Percentiles rank a stretch among this genome's conserved stretches.
phyloP scores from a whole-genome alignment of 805 yeast species.

The Aciculoconidium aculeatum region DNA sequence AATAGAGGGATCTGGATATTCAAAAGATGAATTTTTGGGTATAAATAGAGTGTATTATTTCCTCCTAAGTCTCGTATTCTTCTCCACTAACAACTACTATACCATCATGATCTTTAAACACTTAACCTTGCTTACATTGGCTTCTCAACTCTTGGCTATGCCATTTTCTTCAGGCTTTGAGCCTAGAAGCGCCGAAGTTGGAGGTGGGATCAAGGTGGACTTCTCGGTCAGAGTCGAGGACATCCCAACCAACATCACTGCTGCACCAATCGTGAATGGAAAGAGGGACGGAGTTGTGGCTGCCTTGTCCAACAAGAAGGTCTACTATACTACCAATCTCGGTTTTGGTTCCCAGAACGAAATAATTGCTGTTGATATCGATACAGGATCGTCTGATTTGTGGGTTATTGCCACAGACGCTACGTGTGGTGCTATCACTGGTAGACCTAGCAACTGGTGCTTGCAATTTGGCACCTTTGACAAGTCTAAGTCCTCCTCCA shows the following conservation, averaged over 20 bases:
- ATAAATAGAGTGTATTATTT: too few relatives aligned
- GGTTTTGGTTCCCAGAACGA: slow-evolving; percentile 7
- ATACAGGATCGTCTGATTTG: slow-evolving; percentile 9
- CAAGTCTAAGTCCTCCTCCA: slow-evolving; percentile 7
- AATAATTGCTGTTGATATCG: slow-evolving; percentile 23
- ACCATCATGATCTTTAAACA: too few relatives aligned
- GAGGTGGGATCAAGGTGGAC: slow-evolving; percentile 4
- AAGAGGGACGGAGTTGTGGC: slow-evolving; percentile 1
- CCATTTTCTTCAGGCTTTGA: background rate
- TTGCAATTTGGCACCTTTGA: slow-evolving; percentile 8
- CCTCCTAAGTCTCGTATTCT: too few relatives aligned
- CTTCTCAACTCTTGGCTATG: slow-evolving; percentile 2
- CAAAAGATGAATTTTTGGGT: too few relatives aligned
- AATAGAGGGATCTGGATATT: too few relatives aligned
- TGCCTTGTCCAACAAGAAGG: slow-evolving; percentile 3
- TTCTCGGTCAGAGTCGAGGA: too few relatives aligned
- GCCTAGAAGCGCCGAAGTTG: slow-evolving; percentile 3
- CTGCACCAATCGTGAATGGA: background rate
- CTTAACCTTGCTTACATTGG: background rate
- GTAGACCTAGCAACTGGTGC: slow-evolving; percentile 1
- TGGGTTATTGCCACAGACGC: slow-evolving; percentile 6
- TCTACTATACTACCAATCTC: slow-evolving; percentile 3
- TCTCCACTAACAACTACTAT: too few relatives aligned
- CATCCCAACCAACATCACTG: too few relatives aligned
- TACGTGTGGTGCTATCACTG: background rate